phyloP scores from a whole-genome alignment of 495 filamentous ascomycete genomes.

The Clavariopsis aquatica region DNA sequence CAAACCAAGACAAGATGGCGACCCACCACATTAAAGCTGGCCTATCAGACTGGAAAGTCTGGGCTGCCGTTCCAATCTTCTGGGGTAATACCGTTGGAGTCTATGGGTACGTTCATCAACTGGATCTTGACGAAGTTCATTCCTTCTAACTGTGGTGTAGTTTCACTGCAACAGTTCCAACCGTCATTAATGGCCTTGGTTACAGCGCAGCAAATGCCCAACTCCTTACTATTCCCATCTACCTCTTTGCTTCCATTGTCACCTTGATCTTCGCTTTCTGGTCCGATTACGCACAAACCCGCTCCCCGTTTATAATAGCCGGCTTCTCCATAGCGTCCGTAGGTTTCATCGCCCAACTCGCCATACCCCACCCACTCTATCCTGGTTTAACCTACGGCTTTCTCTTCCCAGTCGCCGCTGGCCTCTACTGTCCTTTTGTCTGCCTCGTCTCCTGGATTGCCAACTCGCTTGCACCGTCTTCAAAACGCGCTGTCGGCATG shows the following conservation, averaged over 20 bases:
- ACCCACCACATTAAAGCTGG: conserved; percentile 20
- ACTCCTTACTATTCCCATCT: conserved; percentile 36
- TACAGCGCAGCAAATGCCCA: conserved; percentile 31
- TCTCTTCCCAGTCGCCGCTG: conserved; percentile 39
- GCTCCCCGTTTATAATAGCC: conserved; percentile 32
- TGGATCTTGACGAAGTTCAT: conserved; percentile 27
- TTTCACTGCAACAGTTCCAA: conserved; percentile 30
- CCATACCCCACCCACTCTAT: conserved; percentile 36
- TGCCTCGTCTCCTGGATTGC: conserved; percentile 36
- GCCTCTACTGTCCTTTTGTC: conserved; percentile 46
- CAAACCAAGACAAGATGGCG: conserved; percentile 32
- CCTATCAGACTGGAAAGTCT: conserved; percentile 32
- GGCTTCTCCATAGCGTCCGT: conserved; percentile 17
- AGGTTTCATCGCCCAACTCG: conserved; percentile 33
- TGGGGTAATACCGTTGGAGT: conserved; percentile 34
- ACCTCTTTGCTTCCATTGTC: conserved; percentile 31
- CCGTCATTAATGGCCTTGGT: conserved; percentile 30
- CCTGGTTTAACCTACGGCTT: conserved; percentile 38
- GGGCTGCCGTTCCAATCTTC: conserved; percentile 22
- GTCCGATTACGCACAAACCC: conserved; percentile 20
- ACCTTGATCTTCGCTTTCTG: conserved; percentile 32
- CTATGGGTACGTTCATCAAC: conserved; percentile 61
- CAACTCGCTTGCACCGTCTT: conserved; percentile 42
- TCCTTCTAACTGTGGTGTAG: background rate
- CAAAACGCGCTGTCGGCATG: conserved; percentile 42